Base-by-base conservation (phyloP, 2,329 filamentous ascomycete species). In the Conoideocrella luteorostrata region DNA sequence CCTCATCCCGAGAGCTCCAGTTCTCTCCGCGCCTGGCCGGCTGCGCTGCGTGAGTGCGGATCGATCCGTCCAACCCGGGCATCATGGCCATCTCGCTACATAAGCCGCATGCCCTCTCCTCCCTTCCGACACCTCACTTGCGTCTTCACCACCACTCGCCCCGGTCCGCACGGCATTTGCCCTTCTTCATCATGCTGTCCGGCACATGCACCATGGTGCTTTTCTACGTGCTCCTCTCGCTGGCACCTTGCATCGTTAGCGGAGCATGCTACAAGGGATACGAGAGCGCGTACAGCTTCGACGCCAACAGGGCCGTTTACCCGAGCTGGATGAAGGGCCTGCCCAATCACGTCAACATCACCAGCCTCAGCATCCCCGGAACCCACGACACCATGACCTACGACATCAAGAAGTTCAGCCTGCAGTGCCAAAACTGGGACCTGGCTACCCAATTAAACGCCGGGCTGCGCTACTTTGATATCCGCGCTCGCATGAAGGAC, bases 341-440 rank as follows among this genome's bases (percentile, higher is more conserved):
- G 10, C 67, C 68, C 22, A 67, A 74, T 54, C 48, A 56, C 21
- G 57, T 62, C 28, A 60, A 57, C 36, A 56, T 76, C 26, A 62
- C 69, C 24, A 63, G 57, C 40, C 61, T 76, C 33, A 72, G 70
- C 36, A 66, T 76, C 46, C 73, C 72, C 0, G 73, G 73, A 23
- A 75, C 72, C 2, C 72, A 76, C 58, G 72, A 76, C 54, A 74
- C 72, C 20, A 68, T 76, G 67, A 75, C 73, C 15, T 71, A 68
- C 49, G 54, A 58, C 35, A 58, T 71, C 44, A 50, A 47, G 22
- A 51, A 55, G 34, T 58, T 63, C 45, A 44, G 47, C 7, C 63
- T 68, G 40, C 65, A 71, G 53, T 74, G 71, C 53, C 73, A 77
- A 57, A 74, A 72, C 52, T 62, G 62, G 50, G 64, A 65, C 49